phyloP scores from a whole-genome alignment of 78 protist genomes.

The Dictyostelium capitatum region DNA sequence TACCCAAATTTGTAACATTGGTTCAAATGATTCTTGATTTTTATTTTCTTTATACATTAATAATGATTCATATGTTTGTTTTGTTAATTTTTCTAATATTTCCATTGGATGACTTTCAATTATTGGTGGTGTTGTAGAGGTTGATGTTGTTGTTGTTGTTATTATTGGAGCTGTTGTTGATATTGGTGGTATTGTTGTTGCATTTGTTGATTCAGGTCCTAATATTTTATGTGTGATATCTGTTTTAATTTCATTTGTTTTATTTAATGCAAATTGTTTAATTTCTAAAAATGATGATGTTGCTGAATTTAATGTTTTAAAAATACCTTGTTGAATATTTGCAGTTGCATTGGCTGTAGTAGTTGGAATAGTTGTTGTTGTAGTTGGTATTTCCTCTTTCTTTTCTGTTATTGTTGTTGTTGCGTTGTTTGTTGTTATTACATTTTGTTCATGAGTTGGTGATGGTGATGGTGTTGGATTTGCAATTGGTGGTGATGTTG shows the following conservation, averaged over 20 bases:
- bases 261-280: slow-evolving; percentile 42
- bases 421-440: background rate
- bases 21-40: slow-evolving; percentile 6
- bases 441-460: background rate
- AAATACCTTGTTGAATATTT: slow-evolving; percentile 15
- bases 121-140: background rate
- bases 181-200: background rate
- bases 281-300: slow-evolving; percentile 28
- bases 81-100: slow-evolving; percentile 52
- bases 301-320: slow-evolving; percentile 44
- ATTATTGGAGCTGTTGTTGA: too few relatives aligned
- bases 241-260: slow-evolving; percentile 57
- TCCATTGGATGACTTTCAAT: slow-evolving; percentile 23
- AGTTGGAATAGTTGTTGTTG: background rate
- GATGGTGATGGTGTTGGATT: background rate
- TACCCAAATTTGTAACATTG: slow-evolving; percentile 47
- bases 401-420: background rate
- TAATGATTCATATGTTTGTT: slow-evolving; percentile 43
- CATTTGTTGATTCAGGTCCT: slow-evolving; percentile 1
- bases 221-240: slow-evolving; percentile 59
- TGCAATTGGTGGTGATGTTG: slow-evolving; percentile 11
- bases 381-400: background rate
- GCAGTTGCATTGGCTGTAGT: background rate
- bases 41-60: slow-evolving; percentile 2
- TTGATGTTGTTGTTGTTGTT: background rate